Percentiles rank a stretch among this genome's conserved stretches.
These are phyloP conservation scores for Pulveroboletus sp. DNA, from an alignment of 768 basidiomycete species.

Conservation along the genomic window DNA sequence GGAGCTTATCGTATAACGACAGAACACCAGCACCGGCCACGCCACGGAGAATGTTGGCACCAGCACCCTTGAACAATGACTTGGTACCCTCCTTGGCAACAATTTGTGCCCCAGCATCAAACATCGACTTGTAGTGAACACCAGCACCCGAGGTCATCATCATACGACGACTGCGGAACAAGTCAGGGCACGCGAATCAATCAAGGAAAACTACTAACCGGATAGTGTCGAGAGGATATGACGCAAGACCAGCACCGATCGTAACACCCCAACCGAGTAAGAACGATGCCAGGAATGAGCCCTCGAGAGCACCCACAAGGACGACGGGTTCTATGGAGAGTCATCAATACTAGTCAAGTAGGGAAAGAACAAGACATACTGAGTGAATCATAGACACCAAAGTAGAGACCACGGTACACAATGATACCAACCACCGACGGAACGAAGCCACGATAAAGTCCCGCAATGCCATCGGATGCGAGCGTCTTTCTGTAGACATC, in stretches of 20 bases:
- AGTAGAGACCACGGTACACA: slow-evolving; percentile 99
- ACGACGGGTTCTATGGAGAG: slow-evolving; percentile 79
- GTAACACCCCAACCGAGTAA: slow-evolving; percentile 98
- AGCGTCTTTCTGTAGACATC: slow-evolving; percentile 98
- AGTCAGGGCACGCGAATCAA: background rate
- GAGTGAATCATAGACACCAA: slow-evolving; percentile 93
- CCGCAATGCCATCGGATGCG: slow-evolving; percentile 94
- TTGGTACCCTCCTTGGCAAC: slow-evolving; percentile 91
- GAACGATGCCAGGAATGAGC: slow-evolving; percentile 97
- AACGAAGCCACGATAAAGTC: slow-evolving; percentile 99
- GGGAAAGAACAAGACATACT: slow-evolving; percentile 49
- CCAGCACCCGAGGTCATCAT: slow-evolving; percentile 99
- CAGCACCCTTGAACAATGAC: slow-evolving; percentile 99
- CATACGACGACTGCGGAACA: slow-evolving; percentile 88
- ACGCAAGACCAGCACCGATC: slow-evolving; percentile 98
- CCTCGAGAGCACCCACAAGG: slow-evolving; percentile 91
- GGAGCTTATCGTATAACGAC: slow-evolving; percentile 98
- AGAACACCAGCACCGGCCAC: slow-evolving; percentile 99
- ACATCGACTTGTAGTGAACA: slow-evolving; percentile 99
- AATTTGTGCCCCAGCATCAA: slow-evolving; percentile 94
- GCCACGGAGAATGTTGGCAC: slow-evolving; percentile 95
- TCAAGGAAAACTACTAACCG: slow-evolving; percentile 40
- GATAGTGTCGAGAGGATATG: slow-evolving; percentile 90
- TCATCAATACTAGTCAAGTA: slow-evolving; percentile 24
- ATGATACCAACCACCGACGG: slow-evolving; percentile 99